Evolutionary conservation across 2,329 filamentous ascomycete genomes (phyloP).

Genomic region (Domatiomyces catenatus): DNA sequence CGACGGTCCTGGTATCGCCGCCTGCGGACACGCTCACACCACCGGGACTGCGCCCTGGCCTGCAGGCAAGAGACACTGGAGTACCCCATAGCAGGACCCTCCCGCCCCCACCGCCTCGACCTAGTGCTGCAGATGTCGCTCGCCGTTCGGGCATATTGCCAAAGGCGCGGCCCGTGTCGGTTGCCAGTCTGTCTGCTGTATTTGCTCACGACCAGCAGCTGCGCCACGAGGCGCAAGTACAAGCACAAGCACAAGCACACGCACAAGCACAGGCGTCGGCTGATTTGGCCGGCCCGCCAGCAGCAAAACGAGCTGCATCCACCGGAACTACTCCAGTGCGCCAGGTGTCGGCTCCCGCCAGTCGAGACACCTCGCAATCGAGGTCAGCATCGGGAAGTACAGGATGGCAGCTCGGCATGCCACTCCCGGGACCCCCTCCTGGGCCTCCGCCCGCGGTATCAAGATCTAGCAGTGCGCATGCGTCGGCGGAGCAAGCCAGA

Average conservation of each 20-base stretch:
- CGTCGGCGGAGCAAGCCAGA: conserved; percentile 22
- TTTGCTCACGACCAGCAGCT: conserved; percentile 21
- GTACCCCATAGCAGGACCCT: background rate
- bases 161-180: background rate
- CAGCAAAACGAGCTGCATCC: conserved; percentile 30
- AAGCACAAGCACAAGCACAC: too few species aligned
- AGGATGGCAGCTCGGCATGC: conserved; percentile 32
- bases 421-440: conserved; percentile 32
- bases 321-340: conserved; percentile 20
- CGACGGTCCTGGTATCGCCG: background rate
- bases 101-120: conserved; percentile 8
- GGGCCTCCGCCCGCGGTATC: conserved; percentile 27
- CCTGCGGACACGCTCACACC: background rate
- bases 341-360: conserved; percentile 23
- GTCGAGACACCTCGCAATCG: conserved; percentile 22
- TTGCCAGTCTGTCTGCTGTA: background rate
- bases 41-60: background rate
- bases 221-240: conserved; percentile 31
- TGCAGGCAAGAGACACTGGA: background rate
- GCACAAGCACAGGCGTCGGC: conserved; percentile 26
- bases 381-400: conserved; percentile 20
- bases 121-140: background rate
- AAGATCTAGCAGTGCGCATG: conserved; percentile 26
- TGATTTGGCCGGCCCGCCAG: conserved; percentile 21
- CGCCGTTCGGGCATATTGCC: background rate